phyloP scores from a whole-genome alignment of 1,139 yeast species.

The Meyerozyma athensensis region DNA sequence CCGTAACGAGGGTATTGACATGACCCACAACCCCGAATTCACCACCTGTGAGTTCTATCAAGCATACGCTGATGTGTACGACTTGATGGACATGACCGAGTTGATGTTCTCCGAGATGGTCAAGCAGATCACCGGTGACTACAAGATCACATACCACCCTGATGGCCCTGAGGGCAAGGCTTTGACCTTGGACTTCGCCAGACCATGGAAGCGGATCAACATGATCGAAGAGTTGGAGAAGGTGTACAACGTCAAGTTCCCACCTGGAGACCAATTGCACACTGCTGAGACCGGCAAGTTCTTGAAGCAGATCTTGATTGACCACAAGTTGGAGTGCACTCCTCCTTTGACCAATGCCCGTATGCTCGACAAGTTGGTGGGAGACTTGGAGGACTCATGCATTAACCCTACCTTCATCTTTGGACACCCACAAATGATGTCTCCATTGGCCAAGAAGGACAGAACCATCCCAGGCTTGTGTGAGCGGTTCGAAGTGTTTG shows the following conservation, averaged over 20 bases:
- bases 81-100: conserved; percentile 96
- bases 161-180: conserved; percentile 82
- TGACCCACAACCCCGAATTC: conserved; percentile 98
- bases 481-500: conserved; percentile 98
- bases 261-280: conserved; percentile 92
- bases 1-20: conserved; percentile 97
- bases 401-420: conserved; percentile 97
- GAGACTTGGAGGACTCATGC: conserved; percentile 87
- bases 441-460: conserved; percentile 96
- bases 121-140: conserved; percentile 86
- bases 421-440: conserved; percentile 99
- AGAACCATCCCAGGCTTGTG: conserved; percentile 90
- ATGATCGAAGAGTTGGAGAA: conserved; percentile 96
- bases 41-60: conserved; percentile 97
- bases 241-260: conserved; percentile 82
- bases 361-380: conserved; percentile 97
- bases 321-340: conserved; percentile 83
- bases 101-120: conserved; percentile 94
- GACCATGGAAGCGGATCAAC: conserved; percentile 98
- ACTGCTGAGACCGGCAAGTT: conserved; percentile 91
- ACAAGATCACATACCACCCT: conserved; percentile 84
- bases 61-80: conserved; percentile 91
- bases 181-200: conserved; percentile 75
- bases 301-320: conserved; percentile 72
- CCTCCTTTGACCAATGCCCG: conserved; percentile 98